Percentiles rank a stretch among this genome's conserved stretches.
Conservation (phyloP, 257 asterid genomes). For the Nicotiana tabacum region DNA sequence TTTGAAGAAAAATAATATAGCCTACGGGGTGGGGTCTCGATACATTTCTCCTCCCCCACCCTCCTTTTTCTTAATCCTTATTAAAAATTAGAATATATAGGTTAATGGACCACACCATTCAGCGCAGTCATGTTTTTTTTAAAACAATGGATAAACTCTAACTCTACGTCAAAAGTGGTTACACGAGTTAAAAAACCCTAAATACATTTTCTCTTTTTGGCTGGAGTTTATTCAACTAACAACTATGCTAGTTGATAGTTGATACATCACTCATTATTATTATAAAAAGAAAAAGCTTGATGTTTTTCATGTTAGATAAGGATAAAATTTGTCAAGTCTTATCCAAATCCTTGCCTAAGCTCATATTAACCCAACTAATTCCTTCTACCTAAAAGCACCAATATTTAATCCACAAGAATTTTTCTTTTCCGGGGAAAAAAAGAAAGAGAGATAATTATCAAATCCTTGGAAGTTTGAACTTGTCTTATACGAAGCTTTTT, state of each 20-base stretch:
- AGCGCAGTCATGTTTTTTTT: background rate
- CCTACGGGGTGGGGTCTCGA: no score
- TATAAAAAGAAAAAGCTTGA: background rate
- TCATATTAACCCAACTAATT: background rate
- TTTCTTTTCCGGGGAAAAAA: background rate
- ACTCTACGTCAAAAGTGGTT: background rate
- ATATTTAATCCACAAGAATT: background rate
- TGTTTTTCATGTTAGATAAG: background rate
- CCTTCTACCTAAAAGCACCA: background rate
- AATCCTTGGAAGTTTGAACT: background rate
- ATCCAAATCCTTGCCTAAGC: background rate
- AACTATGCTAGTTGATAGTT: background rate
- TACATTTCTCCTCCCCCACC: no score
- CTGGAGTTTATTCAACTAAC: background rate
- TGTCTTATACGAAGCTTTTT: background rate
- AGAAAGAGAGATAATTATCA: background rate
- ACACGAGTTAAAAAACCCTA: background rate
- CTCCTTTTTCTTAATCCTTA: no score
- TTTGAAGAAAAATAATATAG: no score
- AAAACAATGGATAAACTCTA: background rate
- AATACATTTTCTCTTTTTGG: background rate
- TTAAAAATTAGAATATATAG: no score
- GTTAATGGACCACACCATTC: background rate
- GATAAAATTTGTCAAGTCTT: background rate
- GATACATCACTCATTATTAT: background rate